These are phyloP conservation scores for Fomitiporia mediterranea DNA, from an alignment of 1,284 basidiomycete species.

Conservation along the genomic window DNA sequence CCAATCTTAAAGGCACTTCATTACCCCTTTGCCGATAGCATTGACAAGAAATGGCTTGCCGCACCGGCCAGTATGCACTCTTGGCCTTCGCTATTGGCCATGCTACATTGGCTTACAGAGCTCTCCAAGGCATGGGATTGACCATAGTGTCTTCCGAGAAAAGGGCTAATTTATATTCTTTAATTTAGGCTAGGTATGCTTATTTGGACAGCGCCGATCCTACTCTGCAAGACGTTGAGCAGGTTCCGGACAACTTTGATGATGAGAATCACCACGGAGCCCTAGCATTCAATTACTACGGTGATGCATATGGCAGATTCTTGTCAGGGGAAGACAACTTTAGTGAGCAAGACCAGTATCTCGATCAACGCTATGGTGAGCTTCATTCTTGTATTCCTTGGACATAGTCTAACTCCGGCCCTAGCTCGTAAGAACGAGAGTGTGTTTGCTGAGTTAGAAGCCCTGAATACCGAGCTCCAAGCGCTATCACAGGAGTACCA, in stretches of 20 bases:
- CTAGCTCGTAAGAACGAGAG: conserved; percentile 63
- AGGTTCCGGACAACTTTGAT: conserved; percentile 64
- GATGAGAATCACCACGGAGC: conserved; percentile 71
- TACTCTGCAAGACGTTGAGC: conserved; percentile 57
- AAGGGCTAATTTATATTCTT: conserved; percentile 50
- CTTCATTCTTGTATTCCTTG: conserved; percentile 2
- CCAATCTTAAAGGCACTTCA: conserved; percentile 65
- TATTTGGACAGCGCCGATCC: conserved; percentile 59
- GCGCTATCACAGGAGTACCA: conserved; percentile 49
- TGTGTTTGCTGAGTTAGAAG: conserved; percentile 56
- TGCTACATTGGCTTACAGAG: conserved; percentile 85
- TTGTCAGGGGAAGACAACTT: conserved; percentile 70
- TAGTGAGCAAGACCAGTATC: conserved; percentile 56
- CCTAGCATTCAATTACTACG: conserved; percentile 70
- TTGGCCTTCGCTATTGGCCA: conserved; percentile 79
- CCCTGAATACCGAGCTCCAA: conserved; percentile 42
- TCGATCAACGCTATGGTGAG: conserved; percentile 76
- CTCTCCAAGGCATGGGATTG: conserved; percentile 56
- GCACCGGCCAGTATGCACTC: conserved; percentile 81
- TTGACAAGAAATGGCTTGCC: conserved; percentile 80
- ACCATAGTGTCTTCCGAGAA: conserved; percentile 77
- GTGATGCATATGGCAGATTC: conserved; percentile 68
- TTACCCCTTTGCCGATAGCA: conserved; percentile 70
- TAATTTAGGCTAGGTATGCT: conserved; percentile 36
- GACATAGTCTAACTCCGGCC: not conserved